Evolutionary conservation across 768 basidiomycete species (phyloP), one percentile per base, ranked within the genome.

Genomic region (Cyathus striatus): DNA sequence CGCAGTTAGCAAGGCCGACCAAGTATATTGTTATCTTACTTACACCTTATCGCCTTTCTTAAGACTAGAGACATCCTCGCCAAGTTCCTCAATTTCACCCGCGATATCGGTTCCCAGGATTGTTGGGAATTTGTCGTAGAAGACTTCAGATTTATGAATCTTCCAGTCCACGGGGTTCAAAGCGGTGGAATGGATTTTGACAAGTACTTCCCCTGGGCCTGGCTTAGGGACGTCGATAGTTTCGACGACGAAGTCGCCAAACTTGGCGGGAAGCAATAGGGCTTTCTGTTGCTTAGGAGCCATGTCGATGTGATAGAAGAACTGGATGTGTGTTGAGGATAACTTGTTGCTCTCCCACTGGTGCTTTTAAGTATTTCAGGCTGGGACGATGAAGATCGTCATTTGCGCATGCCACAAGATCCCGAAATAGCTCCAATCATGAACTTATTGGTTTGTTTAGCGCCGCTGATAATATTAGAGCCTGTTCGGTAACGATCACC

Each of bases 141-240:
- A 63, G n/a, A 62, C 43, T 0, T 68, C 72, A 46, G 62, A 63
- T 34, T 59, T 63, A 30, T 69, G 71, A 10, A 75, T 65, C 49
- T 75, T 77, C 57, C 72, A 75, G 49, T 80, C 78, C 12, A 68
- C 64, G 2, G 79, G 79, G 47, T 79, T 78, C 38, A 79, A 56
- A 2, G 72, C 68, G 0, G 73, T 65, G 4, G 78, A 63, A 33
- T 65, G 58, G 41, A 78, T 54, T 53, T 68, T 69, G 52, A 78
- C 56, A 34, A 79, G 64, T 21, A 78, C 52, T 49, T 77, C 73
- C 38, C 69, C 70, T 3, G 69, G 64, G 9, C 70, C 68, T 4
- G 76, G 76, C 16, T 56, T 58, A 12, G 64, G 69, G 6, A 73
- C 59, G n/a, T 60, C 56, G 14, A 53, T 58, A 20, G 49, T 23